Evolutionary conservation across 371 early-diverging fungal genomes (phyloP), one percentile per base, ranked within the genome.

Genomic region (Choanephora cucurbitarum): DNA sequence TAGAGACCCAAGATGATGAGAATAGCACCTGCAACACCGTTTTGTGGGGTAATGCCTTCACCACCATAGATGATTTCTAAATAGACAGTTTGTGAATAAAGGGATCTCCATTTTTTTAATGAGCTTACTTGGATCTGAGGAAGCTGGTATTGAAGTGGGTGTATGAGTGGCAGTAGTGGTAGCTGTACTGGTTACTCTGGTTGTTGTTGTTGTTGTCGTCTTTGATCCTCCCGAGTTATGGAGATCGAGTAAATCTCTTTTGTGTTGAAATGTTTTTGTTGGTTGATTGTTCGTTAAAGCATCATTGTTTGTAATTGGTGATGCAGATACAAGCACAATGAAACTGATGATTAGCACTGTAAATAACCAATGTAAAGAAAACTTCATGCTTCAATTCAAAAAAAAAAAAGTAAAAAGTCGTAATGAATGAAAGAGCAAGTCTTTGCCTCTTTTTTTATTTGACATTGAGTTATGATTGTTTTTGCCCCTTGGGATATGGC

Each of bases 1-100:
- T 67, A 75, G 1, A 72, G 60, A 9, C 69, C 72, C 7, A 66
- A 39, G 0, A 69, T 62, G 28, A 75, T 63, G 18, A 75, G 41
- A 7, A 68, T 34, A 24, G 62, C 65, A n/a, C 65, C 75, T 14
- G 50, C 59, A 7, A 69, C 67, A 33, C 67, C 72, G 23, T 64
- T 62, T 44, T 71, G 63, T 3, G 70, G 58, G 1, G 75, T 72
- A 14, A 75, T 62, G 8, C 49, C 55, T 15, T 21, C 37, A 15
- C 57, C 49, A 5, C 65, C 65, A 44, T 65, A 65, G 3, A 65
- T 57, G 6, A 39, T 49, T 43, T 33, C 65, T 64, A 51, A 18
- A 39, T 1, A 33, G 13, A 21, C 3, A 13, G 0, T 22, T 32
- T 14, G 22, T n/a, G 17, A 52, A 31, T 3, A 23, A n/a, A n/a